Evolutionary conservation across 352 stramenopile species (phyloP).

Genomic region (Phytophthora ramorum): DNA sequence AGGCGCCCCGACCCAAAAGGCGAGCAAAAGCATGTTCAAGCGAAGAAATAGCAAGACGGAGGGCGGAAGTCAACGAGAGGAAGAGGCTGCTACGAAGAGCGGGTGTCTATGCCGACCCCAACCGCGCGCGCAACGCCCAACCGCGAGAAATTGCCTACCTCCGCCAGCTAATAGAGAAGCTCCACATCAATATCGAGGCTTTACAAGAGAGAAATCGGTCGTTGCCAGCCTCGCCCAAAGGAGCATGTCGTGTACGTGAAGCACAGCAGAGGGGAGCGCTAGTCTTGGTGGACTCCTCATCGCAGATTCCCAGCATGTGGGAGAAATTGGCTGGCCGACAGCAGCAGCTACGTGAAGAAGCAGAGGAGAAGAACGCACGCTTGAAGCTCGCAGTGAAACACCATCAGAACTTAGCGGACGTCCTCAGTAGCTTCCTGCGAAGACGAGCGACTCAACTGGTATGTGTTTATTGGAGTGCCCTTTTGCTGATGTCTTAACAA

Average conservation of each 20-base stretch:
- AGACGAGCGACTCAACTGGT: conserved; percentile 25
- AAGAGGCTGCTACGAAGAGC: conserved; percentile 11
- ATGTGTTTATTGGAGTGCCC: not conserved
- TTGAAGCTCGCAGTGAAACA: conserved; percentile 45
- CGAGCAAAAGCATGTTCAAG: not conserved
- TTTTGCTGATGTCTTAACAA: not conserved
- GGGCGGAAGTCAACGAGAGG: conserved; percentile 1
- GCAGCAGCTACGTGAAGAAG: conserved; percentile 8
- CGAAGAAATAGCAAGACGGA: not conserved
- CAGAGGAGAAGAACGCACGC: conserved; percentile 26
- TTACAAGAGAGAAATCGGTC: conserved; percentile 6
- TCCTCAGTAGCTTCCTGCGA: conserved; percentile 34
- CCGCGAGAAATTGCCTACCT: conserved; percentile 36
- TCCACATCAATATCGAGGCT: conserved; percentile 32
- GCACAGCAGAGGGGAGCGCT: not conserved
- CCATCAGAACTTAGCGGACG: conserved; percentile 41
- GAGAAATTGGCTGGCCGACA: conserved; percentile 34
- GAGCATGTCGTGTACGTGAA: not conserved
- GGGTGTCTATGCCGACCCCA: conserved; percentile 20
- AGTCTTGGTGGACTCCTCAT: not conserved
- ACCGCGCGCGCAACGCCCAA: conserved; percentile 16
- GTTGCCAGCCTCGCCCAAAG: not conserved
- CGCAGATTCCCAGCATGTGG: conserved; percentile 24
- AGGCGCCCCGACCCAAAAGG: not conserved
- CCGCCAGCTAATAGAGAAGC: conserved; percentile 28